Conservation (phyloP, 2,329 filamentous ascomycete species). For the Verticillium longisporum region DNA sequence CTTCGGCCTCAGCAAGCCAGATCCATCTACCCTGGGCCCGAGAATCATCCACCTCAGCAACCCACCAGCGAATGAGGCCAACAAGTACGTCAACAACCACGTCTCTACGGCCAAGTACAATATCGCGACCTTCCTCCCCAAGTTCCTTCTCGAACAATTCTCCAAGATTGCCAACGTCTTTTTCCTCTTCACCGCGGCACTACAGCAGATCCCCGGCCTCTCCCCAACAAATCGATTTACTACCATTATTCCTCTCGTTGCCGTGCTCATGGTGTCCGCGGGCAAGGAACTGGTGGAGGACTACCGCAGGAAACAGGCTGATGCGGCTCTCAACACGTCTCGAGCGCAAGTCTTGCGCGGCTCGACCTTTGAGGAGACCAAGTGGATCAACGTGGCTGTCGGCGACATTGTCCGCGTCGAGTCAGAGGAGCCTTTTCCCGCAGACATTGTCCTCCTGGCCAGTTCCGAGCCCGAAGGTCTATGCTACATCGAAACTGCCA, state of each 20-base stretch:
- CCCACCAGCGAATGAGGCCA: constrained; percentile 78
- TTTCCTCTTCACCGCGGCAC: constrained; percentile 91
- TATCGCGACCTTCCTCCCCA: constrained; percentile 82
- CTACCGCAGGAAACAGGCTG: constrained; percentile 79
- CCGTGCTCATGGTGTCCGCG: constrained; percentile 90
- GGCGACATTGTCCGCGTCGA: constrained; percentile 91
- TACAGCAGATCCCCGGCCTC: constrained; percentile 93
- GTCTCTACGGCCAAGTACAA: constrained; percentile 99
- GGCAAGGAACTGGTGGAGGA: constrained; percentile 94
- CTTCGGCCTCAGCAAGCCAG: constrained; percentile 75
- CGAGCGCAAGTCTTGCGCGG: constrained; percentile 78
- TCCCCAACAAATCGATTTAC: constrained; percentile 93
- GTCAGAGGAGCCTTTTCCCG: constrained; percentile 91
- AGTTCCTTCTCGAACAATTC: constrained; percentile 97
- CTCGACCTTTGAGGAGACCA: constrained; percentile 75
- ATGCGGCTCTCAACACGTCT: constrained; percentile 81
- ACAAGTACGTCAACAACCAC: constrained; percentile 94
- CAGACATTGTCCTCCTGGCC: constrained; percentile 84
- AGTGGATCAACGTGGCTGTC: constrained; percentile 89
- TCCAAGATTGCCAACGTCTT: constrained; percentile 99
- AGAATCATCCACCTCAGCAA: constrained; percentile 96
- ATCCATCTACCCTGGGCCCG: constrained; percentile 86
- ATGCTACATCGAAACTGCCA: constrained; percentile 98
- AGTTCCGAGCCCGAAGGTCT: constrained; percentile 95
- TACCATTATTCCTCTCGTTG: constrained; percentile 85